phyloP scores from a whole-genome alignment of 179 eudicot genomes.

The Beta macrorhiza region DNA sequence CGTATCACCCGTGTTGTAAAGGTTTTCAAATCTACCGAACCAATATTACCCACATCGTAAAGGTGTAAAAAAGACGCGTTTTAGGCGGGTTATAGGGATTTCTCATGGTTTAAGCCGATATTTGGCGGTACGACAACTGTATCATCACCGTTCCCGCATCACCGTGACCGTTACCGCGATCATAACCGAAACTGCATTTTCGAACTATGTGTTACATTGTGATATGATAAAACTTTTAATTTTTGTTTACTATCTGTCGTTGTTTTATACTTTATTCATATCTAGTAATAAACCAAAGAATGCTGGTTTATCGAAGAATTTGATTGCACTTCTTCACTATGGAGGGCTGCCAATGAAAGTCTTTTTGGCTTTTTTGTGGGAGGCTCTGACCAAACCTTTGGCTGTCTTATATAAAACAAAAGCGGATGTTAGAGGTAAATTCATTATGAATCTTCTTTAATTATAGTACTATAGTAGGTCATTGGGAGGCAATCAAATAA shows the following conservation, averaged over 20 bases:
- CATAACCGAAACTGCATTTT: too few relatives aligned
- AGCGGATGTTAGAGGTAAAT: conserved; percentile 60
- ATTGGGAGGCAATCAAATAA: neutral
- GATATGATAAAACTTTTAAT: neutral
- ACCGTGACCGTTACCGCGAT: too few relatives aligned
- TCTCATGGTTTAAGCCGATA: too few relatives aligned
- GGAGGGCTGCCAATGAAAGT: conserved; percentile 72
- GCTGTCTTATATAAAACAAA: conserved; percentile 33
- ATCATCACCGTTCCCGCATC: too few relatives aligned
- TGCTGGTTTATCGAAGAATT: conserved; percentile 50
- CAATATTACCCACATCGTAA: too few relatives aligned
- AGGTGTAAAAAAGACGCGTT: too few relatives aligned
- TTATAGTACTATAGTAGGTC: neutral
- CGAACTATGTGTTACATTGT: too few relatives aligned
- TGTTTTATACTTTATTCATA: neutral
- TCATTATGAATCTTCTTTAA: neutral
- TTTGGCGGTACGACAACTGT: too few relatives aligned
- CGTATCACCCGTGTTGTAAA: too few relatives aligned
- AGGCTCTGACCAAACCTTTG: conserved; percentile 44
- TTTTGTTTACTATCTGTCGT: neutral
- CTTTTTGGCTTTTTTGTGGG: conserved; percentile 44
- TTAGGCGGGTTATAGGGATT: too few relatives aligned
- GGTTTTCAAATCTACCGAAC: too few relatives aligned
- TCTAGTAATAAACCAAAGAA: conserved; percentile 59
- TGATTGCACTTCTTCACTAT: conserved; percentile 71